phyloP scores from a whole-genome alignment of 768 basidiomycete species.

The Boletellus ananas region DNA sequence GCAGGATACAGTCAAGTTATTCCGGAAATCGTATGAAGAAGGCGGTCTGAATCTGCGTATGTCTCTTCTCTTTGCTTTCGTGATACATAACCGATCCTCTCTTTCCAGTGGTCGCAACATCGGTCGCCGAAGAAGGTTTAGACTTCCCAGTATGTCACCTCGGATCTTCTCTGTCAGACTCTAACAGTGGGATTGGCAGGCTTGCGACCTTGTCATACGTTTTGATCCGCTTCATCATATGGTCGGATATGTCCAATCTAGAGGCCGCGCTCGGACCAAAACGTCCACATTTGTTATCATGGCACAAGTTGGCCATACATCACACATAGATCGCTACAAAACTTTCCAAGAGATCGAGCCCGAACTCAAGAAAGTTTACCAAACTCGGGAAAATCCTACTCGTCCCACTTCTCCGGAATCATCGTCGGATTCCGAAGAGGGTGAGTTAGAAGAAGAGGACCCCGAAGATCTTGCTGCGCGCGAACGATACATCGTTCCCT shows the following conservation, averaged over 20 bases:
- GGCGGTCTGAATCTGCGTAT: slow-evolving; percentile 64
- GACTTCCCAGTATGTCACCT: slow-evolving; percentile 68
- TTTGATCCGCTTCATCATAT: slow-evolving; percentile 81
- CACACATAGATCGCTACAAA: slow-evolving; percentile 56
- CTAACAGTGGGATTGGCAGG: slow-evolving; percentile 39
- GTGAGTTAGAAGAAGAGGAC: slow-evolving; percentile 43
- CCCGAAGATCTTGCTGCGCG: slow-evolving; percentile 57
- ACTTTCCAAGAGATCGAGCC: slow-evolving; percentile 59
- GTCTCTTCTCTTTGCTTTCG: slow-evolving; percentile 24
- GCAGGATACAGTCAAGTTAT: slow-evolving; percentile 58
- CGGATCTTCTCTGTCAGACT: not conserved
- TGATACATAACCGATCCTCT: not conserved
- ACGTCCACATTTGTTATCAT: slow-evolving; percentile 78
- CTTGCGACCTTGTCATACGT: slow-evolving; percentile 82
- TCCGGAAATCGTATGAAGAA: slow-evolving; percentile 63
- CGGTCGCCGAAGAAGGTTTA: slow-evolving; percentile 89
- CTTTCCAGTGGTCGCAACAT: slow-evolving; percentile 67
- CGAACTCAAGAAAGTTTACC: slow-evolving; percentile 60
- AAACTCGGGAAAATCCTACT: slow-evolving; percentile 40
- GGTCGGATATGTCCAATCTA: slow-evolving; percentile 85
- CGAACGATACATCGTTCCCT: slow-evolving; percentile 70
- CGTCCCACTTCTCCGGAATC: slow-evolving; percentile 26
- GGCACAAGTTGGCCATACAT: slow-evolving; percentile 59
- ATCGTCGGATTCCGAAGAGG: slow-evolving; percentile 27
- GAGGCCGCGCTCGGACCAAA: slow-evolving; percentile 78